Evolutionary conservation across 2,329 filamentous ascomycete species (phyloP), one percentile per base, ranked within the genome.

Genomic region (Meredithiella fracta): DNA sequence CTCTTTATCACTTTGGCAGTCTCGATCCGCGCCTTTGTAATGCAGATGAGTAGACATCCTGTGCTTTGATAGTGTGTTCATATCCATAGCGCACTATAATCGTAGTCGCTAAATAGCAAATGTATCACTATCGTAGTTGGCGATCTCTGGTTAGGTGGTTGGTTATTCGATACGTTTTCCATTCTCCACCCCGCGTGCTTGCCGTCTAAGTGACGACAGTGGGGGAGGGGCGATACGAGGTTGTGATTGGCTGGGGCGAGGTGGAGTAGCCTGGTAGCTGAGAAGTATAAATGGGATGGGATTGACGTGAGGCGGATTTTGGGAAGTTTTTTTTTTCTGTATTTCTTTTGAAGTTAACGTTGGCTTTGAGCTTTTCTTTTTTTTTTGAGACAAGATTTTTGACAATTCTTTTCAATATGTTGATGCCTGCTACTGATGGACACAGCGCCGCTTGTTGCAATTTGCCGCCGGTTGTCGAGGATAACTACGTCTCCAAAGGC

Each of bases 381-480:
- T 47, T 55, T 55, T 49, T 50, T 34, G 25, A 17, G 40, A 49
- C 22, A 29, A 26, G 25, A 49, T 20, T 56, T 23, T 42, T 51
- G 25, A 20, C 20, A 25, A 22, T 15, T 54, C 20, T 17, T 29
- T 34, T 6, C 9, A 11, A 34, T 34, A 34, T 8, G n/a, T n/a
- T 22, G 9, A 75, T 75, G 71, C 70, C 70, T 44, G 73, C 73
- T 22, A 69, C 72, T 58, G 69, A 72, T 63, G 76, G 75, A 66
- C 76, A 79, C 66, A 76, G 70, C 63, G 68, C 71, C 65, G 72
- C 76, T 63, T 79, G 76, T 70, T 79, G 76, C 65, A 78, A 75
- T 63, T 37, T 57, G 14, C 54, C 58, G 8, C 58, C 58, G 6
- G 71, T 79, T 53, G 75, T 79, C 7, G 77, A 79, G 5, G 71